Evolutionary conservation across 164 flowering plant species (phyloP).

Genomic region (Dillenia suffruticosa): DNA sequence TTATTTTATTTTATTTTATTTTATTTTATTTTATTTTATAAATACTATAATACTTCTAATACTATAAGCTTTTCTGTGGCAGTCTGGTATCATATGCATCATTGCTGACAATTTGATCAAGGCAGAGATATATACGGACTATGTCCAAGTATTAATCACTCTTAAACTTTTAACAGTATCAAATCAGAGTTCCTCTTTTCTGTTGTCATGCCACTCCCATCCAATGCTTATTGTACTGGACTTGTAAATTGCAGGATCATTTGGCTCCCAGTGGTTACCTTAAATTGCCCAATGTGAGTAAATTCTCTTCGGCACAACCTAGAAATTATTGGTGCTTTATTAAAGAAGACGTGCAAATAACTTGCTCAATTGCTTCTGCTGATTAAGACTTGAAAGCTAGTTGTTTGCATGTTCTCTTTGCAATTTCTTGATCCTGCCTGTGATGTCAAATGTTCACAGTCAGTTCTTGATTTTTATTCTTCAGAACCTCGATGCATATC

Average conservation of each 20-base stretch:
- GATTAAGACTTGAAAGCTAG: too few species aligned
- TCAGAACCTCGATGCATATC: slow-evolving; percentile 62
- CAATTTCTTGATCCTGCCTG: too few species aligned
- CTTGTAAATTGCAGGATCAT: slow-evolving; percentile 53
- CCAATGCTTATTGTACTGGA: background rate
- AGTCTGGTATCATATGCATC: slow-evolving; percentile 68
- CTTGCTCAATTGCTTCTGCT: too few species aligned
- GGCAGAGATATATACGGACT: slow-evolving; percentile 63
- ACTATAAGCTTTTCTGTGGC: slow-evolving; percentile 21
- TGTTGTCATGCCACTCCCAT: background rate
- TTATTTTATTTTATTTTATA: too few species aligned
- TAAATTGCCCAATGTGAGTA: slow-evolving; percentile 83
- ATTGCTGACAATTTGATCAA: slow-evolving; percentile 62
- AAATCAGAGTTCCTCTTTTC: background rate
- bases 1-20: too few species aligned
- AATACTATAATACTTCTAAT: too few species aligned
- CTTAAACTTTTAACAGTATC: slow-evolving; percentile 1
- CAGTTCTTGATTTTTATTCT: slow-evolving; percentile 4
- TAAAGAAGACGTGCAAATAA: too few species aligned
- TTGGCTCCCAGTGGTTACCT: slow-evolving; percentile 95
- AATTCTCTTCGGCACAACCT: background rate
- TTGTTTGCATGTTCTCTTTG: background rate
- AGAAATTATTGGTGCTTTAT: background rate
- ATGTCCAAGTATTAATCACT: slow-evolving; percentile 57
- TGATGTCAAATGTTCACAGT: too few species aligned